Evolutionary conservation across 164 flowering plant genomes (phyloP), one percentile per base, ranked within the genome.

Genomic region (Paratinospora sagittata): DNA sequence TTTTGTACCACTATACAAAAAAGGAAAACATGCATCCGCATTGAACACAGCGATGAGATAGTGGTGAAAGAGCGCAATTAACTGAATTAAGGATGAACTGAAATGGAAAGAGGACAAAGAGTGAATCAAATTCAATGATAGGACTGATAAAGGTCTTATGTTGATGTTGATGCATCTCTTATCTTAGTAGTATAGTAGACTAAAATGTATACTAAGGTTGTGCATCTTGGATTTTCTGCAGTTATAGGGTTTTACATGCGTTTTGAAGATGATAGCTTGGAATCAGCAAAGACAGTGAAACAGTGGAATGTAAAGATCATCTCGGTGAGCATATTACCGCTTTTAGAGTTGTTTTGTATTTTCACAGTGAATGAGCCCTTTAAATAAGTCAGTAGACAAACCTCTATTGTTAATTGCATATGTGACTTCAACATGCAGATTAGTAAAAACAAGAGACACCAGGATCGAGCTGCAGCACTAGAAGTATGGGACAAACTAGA

Each of bases 241-340:
- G 99, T 96, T 79, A 85, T 90, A 78, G 99, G 99, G 52, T 96
- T 96, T 80, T 96, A 33, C 78, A 86, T 96, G 90, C 90, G 98
- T 33, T 96, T 93, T 77, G 99, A 96, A 82, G 99, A 96, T 75
- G 99, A 96, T 78, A 93, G 99, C 27, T 84, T 96, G 76, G 99
- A 96, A 76, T 93, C 99, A 8, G 96, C 97, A n/a, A 96, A 91
- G 83, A 86, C 65, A 68, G 98, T 88, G 78, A 96, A 93, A 82
- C 98, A 96, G 78, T 93, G 99, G 99, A 96, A 96, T 84, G 99
- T 93, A 55, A 96, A 96, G 81, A 96, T 96, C 60, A 93, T 96
- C 70, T 90, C 98, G 79, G 99, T 96, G 52, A 83, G 94, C 41
- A 76, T 62, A 52, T 30, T 21, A 27, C 33, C n/a, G 47, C n/a